Evolutionary conservation across 176 grass and related monocot genomes (phyloP).

Genomic region (Oryza coarctata): DNA sequence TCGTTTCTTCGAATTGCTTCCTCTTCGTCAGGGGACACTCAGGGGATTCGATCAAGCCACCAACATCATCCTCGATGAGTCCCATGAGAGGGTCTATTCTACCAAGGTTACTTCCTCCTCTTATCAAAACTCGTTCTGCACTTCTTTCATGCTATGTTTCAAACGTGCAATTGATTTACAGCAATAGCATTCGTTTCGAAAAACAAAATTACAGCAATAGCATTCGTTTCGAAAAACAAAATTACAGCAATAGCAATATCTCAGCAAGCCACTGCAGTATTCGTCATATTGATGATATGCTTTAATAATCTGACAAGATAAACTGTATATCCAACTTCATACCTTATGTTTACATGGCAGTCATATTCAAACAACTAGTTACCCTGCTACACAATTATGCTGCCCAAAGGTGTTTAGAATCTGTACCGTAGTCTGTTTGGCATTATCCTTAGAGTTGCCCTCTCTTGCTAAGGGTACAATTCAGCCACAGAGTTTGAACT

Average conservation of each 20-base stretch:
- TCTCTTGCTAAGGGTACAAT: background rate
- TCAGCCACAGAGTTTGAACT: background rate
- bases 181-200: too few species aligned
- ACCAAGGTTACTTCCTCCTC: constrained; percentile 48
- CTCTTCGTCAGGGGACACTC: constrained; percentile 62
- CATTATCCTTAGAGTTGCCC: background rate
- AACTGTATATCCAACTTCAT: background rate
- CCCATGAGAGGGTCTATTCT: constrained; percentile 94
- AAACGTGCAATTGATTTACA: background rate
- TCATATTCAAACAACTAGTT: background rate
- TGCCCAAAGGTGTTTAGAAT: background rate
- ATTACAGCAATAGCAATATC: too few species aligned
- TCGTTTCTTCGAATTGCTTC: too few species aligned
- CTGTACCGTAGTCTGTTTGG: background rate
- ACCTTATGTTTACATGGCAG: background rate
- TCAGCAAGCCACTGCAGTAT: background rate
- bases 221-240: too few species aligned
- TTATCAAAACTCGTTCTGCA: background rate
- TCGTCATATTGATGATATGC: background rate
- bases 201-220: too few species aligned
- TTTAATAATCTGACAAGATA: background rate
- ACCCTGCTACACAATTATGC: background rate
- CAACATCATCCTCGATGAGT: constrained; percentile 97
- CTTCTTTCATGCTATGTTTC: background rate
- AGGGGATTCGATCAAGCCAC: constrained; percentile 96